Evolutionary conservation across 75 land plant species (phyloP), one percentile per base, ranked within the genome.

Genomic region (Sequoiadendron giganteum): DNA sequence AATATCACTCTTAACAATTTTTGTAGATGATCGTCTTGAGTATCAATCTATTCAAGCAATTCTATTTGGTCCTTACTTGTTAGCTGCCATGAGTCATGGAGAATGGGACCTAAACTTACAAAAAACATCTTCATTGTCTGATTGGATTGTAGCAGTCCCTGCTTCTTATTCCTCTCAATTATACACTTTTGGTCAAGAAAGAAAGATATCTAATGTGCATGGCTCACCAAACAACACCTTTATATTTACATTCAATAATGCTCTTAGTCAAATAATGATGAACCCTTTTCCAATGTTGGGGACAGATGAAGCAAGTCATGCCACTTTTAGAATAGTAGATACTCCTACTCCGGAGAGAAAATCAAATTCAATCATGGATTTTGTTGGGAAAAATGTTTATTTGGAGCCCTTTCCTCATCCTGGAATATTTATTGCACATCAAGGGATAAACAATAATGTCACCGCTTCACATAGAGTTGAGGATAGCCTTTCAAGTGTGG

Each of bases 51-150:
- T 96, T 43, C 90, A 95, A 80, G 97, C 97, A 79, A 91, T 97
- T 8, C 91, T 96, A 2, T 97, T 88, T 87, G 99, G 99, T 32
- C 98, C 96, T 21, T 94, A 93, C 85, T 88, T 97, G 47, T 94
- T 97, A 56, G 95, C 93, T 72, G 99, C 96, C 38, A 81, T 93
- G 78, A 93, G 90, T 72, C 56, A n/a, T 55, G 94, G 96, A 81
- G 95, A 96, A 39, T 91, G 92, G 89, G 91, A 92, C 76, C 87
- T 95, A 39, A 88, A 88, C 76, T 54, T 89, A 15, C 86, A 68
- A n/a, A 84, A 52, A 42, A 32, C 21, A 30, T 18, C 47, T 79
- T 5, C 90, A 39, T 54, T 87, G 5, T 90, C 89, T 25, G 89
- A 92, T 55, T 93, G 91, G 93, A 88, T 93, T 16, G 83, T 86